Base-by-base conservation (phyloP, 1,139 yeast genomes). In the Taphrina confusa region DNA sequence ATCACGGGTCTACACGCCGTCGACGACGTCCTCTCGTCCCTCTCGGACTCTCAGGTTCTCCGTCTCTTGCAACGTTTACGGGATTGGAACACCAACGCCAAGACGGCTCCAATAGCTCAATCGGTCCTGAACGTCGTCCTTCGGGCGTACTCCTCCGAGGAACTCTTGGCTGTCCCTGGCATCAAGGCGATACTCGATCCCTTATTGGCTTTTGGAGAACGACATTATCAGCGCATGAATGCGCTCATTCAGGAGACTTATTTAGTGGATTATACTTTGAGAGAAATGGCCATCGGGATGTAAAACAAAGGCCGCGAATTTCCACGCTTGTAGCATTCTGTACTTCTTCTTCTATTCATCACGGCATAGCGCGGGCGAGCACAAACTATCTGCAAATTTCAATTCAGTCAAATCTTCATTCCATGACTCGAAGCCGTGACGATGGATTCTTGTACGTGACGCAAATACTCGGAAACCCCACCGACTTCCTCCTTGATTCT, bases 81-180 rank as follows among this genome's bases (percentile, higher is more conserved):
- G 68, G 96, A 90, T 70, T 92, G 99, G 99, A 92, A 94, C 72
- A 84, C 94, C 57, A 92, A 90, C 71, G 87, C 89, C 60, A 82
- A 84, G 68, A 84, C 88, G 46, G 87, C 88, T 68, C 83, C 81
- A 60, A 80, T 88, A 61, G 87, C 96, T 25, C 98, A 92, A 71
- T 82, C 82, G 60, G 74, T 90, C 36, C 76, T 92, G 61, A 77
- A 81, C 65, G 84, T 87, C 20, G 73, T 91, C 37, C 73, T 92
- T 62, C 75, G 76, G 47, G 77, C 77, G 42, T 82, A 82, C 66
- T 75, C 78, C 25, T 75, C 83, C 16, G 80, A 81, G 18, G 77
- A 78, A 64, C 73, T 91, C 60, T 78, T 80, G 65, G 82, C 82
- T 66, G 78, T 87, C 40, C 85, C 85, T 2, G 89, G 89, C 1